Evolutionary conservation across 2,329 filamentous ascomycete species (phyloP).

Genomic region (Penicillium decumbens): DNA sequence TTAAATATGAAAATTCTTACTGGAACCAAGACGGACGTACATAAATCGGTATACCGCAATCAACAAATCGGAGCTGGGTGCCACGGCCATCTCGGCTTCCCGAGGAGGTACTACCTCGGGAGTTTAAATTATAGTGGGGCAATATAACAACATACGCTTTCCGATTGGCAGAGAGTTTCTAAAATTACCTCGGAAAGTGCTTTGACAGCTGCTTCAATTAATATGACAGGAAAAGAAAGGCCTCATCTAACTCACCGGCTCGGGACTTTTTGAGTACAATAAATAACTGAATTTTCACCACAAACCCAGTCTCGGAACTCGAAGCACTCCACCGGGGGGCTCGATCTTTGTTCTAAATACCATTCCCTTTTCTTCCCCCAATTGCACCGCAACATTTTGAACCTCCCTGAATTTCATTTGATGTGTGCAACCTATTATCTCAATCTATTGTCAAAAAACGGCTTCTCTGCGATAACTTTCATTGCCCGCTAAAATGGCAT

Average conservation of each 20-base stretch:
- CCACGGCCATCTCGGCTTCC: conserved; percentile 1
- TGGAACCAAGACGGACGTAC: not conserved
- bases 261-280: not conserved
- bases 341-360: not conserved
- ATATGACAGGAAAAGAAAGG: not conserved
- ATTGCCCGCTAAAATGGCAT: not conserved
- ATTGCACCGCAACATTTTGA: not conserved
- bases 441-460: too few species aligned
- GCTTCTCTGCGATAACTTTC: not conserved
- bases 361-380: not conserved
- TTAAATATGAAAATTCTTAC: not conserved
- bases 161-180: not conserved
- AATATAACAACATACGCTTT: not conserved
- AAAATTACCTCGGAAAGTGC: not conserved
- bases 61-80: not conserved
- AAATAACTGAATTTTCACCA: not conserved
- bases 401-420: not conserved
- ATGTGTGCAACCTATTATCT: not conserved
- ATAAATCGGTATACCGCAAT: not conserved
- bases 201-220: not conserved
- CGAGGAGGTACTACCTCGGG: not conserved
- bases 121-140: not conserved
- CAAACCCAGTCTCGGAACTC: not conserved
- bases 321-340: not conserved
- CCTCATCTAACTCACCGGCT: not conserved